These are phyloP conservation scores for Coemansia umbellata DNA, from an alignment of 192 early-diverging fungal genomes.

Conservation along the genomic window DNA sequence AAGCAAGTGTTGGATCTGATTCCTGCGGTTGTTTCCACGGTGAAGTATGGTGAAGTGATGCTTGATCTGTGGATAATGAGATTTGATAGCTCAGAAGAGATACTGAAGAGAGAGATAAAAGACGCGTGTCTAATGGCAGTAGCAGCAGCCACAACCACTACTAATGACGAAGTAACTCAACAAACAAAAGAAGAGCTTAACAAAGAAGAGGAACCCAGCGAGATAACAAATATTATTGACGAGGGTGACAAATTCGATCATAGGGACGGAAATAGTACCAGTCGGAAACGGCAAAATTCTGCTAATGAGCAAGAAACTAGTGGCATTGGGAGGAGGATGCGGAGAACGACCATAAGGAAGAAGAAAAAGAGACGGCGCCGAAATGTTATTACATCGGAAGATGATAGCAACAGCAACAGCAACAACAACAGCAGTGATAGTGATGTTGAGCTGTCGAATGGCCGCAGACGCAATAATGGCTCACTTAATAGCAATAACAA, in stretches of 20 bases:
- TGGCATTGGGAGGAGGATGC: not conserved
- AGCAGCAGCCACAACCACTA: too few relatives aligned
- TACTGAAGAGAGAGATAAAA: too few relatives aligned
- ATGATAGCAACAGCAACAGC: too few relatives aligned
- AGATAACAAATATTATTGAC: not conserved
- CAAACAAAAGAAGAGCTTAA: too few relatives aligned
- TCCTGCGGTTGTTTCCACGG: too few relatives aligned
- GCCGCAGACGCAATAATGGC: not conserved
- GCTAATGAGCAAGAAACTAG: not conserved
- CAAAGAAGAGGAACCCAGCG: not conserved
- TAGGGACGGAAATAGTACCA: not conserved
- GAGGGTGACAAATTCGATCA: not conserved
- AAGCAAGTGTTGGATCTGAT: not conserved
- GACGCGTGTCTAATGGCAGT: too few relatives aligned
- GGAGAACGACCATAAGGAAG: not conserved
- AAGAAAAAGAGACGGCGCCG: conserved; percentile 16
- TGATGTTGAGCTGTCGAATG: not conserved
- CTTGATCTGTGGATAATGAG: too few relatives aligned
- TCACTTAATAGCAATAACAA: not conserved
- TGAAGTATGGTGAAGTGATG: too few relatives aligned
- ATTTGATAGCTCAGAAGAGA: too few relatives aligned
- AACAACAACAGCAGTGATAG: not conserved
- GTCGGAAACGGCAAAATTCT: not conserved
- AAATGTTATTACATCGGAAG: conserved; percentile 26
- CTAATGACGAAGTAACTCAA: too few relatives aligned